A percentile compares a stretch with the other conserved stretches of the same genome.
phyloP scores from a whole-genome alignment of 2,329 filamentous ascomycete genomes.

The Pseudogymnoascus pannorum region DNA sequence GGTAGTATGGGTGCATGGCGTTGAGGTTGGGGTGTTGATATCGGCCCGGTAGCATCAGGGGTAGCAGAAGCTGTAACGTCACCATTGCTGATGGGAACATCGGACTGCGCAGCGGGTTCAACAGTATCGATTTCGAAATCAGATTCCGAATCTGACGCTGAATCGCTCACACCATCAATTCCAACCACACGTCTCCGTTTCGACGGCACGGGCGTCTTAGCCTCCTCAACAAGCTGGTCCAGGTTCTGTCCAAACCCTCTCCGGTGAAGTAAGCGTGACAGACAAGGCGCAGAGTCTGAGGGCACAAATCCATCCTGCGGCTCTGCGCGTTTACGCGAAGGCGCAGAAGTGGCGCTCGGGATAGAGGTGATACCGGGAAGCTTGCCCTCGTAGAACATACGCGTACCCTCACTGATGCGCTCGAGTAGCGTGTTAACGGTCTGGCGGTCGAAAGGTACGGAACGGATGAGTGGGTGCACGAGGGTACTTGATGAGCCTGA shows the following conservation, averaged over 20 bases:
- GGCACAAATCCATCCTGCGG: constrained; percentile 38
- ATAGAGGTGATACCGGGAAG: constrained; percentile 42
- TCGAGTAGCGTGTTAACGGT: constrained; percentile 43
- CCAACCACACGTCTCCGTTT: not conserved
- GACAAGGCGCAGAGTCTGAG: constrained; percentile 54
- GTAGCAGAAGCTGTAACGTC: not conserved
- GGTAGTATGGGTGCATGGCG: constrained; percentile 13
- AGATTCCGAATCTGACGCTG: constrained; percentile 37
- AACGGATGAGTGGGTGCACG: constrained; percentile 55
- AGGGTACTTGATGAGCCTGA: constrained; percentile 39
- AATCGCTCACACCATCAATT: not conserved
- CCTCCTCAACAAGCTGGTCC: constrained; percentile 54
- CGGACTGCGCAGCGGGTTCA: constrained; percentile 31
- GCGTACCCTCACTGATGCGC: constrained; percentile 48
- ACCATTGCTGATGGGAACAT: not conserved
- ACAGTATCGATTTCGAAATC: constrained; percentile 44
- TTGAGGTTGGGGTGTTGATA: constrained; percentile 18
- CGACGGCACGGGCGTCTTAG: constrained; percentile 45
- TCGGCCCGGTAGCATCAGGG: constrained; percentile 4
- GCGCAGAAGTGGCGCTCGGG: constrained; percentile 28
- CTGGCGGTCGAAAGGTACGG: constrained; percentile 47
- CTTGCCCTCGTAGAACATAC: constrained; percentile 44
- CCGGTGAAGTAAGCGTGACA: constrained; percentile 57
- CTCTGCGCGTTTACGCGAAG: constrained; percentile 26
- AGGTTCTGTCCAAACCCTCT: constrained; percentile 55